Evolutionary conservation across 441 rosid species (phyloP), one percentile per base, ranked within the genome.

Genomic region (Kokia cookei): DNA sequence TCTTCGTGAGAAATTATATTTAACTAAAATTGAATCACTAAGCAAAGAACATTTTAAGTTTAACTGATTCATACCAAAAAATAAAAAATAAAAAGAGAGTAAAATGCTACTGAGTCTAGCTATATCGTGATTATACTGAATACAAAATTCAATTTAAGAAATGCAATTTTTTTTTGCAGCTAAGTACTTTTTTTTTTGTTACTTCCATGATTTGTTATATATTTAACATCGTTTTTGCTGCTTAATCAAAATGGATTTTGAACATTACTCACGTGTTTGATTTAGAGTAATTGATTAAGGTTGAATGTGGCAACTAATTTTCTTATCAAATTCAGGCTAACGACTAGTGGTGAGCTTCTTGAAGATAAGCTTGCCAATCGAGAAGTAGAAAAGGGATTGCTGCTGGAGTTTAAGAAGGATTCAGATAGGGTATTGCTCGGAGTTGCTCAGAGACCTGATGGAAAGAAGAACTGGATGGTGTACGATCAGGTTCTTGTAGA

Each of bases 391-490:
- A 83, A 90, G 68, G 99, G 98, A 59, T 75, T 89, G 70, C 85
- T 93, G 83, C 84, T 95, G 81, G 99, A 95, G 86, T 93, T 90
- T 84, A 89, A 84, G 89, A 95, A 91, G 84, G 95, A 95, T 57
- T 50, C 93, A 0, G 99, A 88, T 2, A 91, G 93, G 69, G 79
- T 89, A 22, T 79, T 91, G 78, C 84, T 93, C 57, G 99, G 97
- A 12, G 95, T 95, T 64, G 84, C 90, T 62, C 93, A 87, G 88
- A 84, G 88, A 82, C 96, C 89, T 69, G 97, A 93, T 83, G 97
- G 99, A 73, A 93, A 95, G 84, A 93, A 91, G 89, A 95, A 95
- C 35, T 95, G 99, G 99, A 90, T 95, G 89, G 99, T 95, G 87
- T 82, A 83, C 77, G 99, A 95, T 91, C 97, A 95, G 99, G 97